A percentile compares a stretch with the other conserved stretches of the same genome.
Conservation (phyloP, 2,329 filamentous ascomycete genomes). For the Parascedosporium putredinis region DNA sequence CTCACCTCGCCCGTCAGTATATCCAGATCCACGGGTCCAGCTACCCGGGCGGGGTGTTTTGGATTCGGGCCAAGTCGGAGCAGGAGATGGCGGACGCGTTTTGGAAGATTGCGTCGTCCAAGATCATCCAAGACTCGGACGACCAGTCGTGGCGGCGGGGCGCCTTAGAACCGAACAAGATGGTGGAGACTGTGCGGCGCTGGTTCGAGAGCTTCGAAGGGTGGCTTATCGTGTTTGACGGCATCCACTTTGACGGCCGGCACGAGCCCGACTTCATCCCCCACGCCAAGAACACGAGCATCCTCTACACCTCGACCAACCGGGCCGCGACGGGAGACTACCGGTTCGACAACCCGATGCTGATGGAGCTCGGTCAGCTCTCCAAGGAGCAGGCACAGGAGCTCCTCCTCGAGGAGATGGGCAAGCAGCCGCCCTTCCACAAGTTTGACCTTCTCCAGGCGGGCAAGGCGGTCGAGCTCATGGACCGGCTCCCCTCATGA, state of each 20-base stretch:
- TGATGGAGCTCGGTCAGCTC: slow-evolving; percentile 44
- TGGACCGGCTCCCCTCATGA: slow-evolving; percentile 58
- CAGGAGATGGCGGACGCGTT: slow-evolving; percentile 51
- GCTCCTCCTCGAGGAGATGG: slow-evolving; percentile 52
- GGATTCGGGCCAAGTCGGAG: slow-evolving; percentile 53
- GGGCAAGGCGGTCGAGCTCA: slow-evolving; percentile 50
- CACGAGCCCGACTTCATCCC: slow-evolving; percentile 53
- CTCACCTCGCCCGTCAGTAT: slow-evolving; percentile 58
- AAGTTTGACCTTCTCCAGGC: slow-evolving; percentile 45
- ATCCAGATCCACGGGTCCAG: slow-evolving; percentile 47
- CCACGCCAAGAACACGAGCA: slow-evolving; percentile 48
- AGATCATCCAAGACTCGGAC: slow-evolving; percentile 34
- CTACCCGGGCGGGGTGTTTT: slow-evolving; percentile 59
- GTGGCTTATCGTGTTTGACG: slow-evolving; percentile 60
- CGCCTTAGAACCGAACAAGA: slow-evolving; percentile 28
- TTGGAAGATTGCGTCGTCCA: slow-evolving; percentile 54
- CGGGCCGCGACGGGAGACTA: slow-evolving; percentile 42
- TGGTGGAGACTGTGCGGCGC: slow-evolving; percentile 44
- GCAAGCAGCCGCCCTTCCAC: slow-evolving; percentile 43
- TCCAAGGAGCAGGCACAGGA: slow-evolving; percentile 46
- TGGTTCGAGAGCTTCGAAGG: slow-evolving; percentile 53
- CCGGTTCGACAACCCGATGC: slow-evolving; percentile 47
- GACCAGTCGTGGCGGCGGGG: slow-evolving; percentile 24
- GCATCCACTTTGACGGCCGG: slow-evolving; percentile 49
- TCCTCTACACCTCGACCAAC: slow-evolving; percentile 61